Percentiles rank a stretch among this genome's conserved stretches.
phyloP scores from a whole-genome alignment of 2,329 filamentous ascomycete species.

The Colletotrichum endophyticum region DNA sequence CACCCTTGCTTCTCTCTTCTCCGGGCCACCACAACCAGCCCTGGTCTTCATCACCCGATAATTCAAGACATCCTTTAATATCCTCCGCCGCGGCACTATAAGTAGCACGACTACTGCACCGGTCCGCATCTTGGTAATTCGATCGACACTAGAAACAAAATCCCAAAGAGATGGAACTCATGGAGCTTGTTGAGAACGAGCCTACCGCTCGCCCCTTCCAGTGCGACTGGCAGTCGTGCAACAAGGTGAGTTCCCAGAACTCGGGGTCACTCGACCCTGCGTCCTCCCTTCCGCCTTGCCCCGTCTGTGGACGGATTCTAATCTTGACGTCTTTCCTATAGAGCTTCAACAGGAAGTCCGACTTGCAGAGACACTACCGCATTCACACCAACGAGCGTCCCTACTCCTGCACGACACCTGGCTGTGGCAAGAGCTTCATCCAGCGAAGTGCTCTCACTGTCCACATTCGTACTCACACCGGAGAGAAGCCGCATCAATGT shows the following conservation, averaged over 20 bases:
- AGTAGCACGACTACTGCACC: slow-evolving; percentile 18
- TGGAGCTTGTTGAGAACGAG: slow-evolving; percentile 70
- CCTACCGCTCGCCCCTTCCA: slow-evolving; percentile 65
- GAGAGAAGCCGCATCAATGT: slow-evolving; percentile 75
- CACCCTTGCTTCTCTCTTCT: slow-evolving; percentile 10
- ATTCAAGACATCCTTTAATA: slow-evolving; percentile 15
- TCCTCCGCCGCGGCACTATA: slow-evolving; percentile 1
- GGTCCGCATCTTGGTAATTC: slow-evolving; percentile 34
- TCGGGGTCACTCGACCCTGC: not conserved
- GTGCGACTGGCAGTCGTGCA: slow-evolving; percentile 67
- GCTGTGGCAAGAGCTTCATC: slow-evolving; percentile 74
- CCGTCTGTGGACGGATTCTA: slow-evolving; percentile 1
- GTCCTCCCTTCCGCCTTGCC: not conserved
- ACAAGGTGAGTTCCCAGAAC: slow-evolving; percentile 53
- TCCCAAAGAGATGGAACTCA: slow-evolving; percentile 60
- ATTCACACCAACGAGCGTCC: slow-evolving; percentile 76
- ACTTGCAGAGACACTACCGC: slow-evolving; percentile 72
- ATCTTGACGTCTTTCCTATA: slow-evolving; percentile 33
- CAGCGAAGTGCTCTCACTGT: slow-evolving; percentile 74
- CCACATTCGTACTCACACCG: slow-evolving; percentile 73
- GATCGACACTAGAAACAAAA: slow-evolving; percentile 26
- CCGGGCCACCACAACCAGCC: not conserved
- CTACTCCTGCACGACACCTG: slow-evolving; percentile 64
- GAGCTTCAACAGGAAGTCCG: slow-evolving; percentile 77
- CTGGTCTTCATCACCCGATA: slow-evolving; percentile 10